Base-by-base conservation (phyloP, 1,284 basidiomycete genomes). In the Apiotrichum gamsii region DNA sequence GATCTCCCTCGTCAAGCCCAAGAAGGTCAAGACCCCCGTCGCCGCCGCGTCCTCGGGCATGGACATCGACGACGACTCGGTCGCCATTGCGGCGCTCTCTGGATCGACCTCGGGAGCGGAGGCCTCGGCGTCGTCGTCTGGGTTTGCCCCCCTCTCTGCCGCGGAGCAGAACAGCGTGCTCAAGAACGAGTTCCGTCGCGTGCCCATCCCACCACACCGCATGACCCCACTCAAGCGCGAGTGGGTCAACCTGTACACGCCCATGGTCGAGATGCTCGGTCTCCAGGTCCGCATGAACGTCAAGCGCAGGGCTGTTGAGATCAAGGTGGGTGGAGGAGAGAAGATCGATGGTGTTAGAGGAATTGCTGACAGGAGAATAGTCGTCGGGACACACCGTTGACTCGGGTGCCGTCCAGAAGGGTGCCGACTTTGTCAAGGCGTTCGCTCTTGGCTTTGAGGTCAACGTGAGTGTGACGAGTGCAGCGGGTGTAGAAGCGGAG, bases 241-340 rank as follows among this genome's bases (percentile, higher is more conserved):
- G 58, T 98, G 94, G 94, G 79, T 96, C 54, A 91, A 90, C 70
- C 84, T 98, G 49, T 98, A 97, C 72, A 89, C 90, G 0, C 94
- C 94, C 0, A 76, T 98, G 58, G 94, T 95, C 11, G 94, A 98
- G 75, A 85, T 95, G 65, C 77, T 94, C 60, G 87, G 87, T 0
- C 72, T 98, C 49, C 93, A 96, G 77, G 91, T 98, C 28, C 80
- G 93, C 58, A 96, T 97, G 93, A 98, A 98, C 68, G 82, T 90
- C 18, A 82, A 84, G 65, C 77, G 90, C 62, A 80, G 83, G 74
- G 83, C 81, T 61, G 90, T 98, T 4, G 95, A 98, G 75, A 82
- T 91, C 54, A 83, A 90, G 75, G 91, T 93, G 68, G 60, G 85
- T 75, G 13, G 8, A 24, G 4, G 6, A n/a, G 33, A 28, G 18